Evolutionary conservation across 2,329 filamentous ascomycete genomes (phyloP), one percentile per base, ranked within the genome.

Genomic region (Fusarium fujikuroi): DNA sequence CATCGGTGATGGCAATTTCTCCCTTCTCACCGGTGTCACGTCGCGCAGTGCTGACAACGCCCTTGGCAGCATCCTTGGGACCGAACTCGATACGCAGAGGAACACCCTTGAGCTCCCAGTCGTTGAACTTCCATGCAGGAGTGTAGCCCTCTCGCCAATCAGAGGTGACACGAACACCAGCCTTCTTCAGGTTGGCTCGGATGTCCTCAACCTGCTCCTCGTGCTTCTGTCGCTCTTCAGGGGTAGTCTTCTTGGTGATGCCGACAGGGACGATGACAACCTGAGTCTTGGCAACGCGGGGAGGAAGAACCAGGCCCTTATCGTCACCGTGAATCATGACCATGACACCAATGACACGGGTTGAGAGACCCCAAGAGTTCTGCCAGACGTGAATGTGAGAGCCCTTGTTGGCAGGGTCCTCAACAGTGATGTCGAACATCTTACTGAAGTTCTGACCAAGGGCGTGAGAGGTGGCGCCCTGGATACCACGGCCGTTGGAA

Each of bases 301-400:
- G 96, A 80, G 96, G 96, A 59, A 98, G 91, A 70, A 98, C 95
- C 23, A 99, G 88, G 73, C 96, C 96, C 84, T 95, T 95, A 85
- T 99, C 93, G 81, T 99, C 96, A 79, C 95, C 92, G 84, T 99
- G 96, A 69, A 97, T 95, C 91, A 99, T 96, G 79, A 98, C 93
- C 95, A 98, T 98, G 82, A 98, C 95, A 85, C 96, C 97, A 75
- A 99, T 97, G 64, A 95, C 94, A 81, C 96, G 94, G 61, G 96
- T 99, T 2, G 95, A 98, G 69, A 99, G 90, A 84, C 96, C 96
- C 96, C 96, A 99, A 19, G 95, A 98, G 87, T 99, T 99, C 83
- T 99, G 96, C 95, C 95, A 98, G 64, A 98, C 95, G 80, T 95
- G 86, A 63, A 98, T 86, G 79, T 94, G 92, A 76, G 92, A 88